phyloP scores from a whole-genome alignment of 306 rosid genomes.

The Inga leiocalycina region DNA sequence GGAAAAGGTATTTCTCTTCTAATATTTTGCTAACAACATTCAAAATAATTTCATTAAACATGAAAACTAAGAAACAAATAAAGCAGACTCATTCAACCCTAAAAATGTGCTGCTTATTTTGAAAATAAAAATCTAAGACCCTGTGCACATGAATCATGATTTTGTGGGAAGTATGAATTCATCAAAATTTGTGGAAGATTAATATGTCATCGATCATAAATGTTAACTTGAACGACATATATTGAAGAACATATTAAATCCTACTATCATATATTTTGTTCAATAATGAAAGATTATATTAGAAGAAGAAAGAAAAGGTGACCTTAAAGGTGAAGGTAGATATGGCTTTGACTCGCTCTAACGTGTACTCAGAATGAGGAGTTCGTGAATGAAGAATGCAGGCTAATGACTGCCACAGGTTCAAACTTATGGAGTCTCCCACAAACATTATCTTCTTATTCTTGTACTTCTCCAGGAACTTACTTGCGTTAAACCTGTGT shows the following conservation, averaged over 20 bases:
- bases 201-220: neutral
- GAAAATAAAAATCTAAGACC: neutral
- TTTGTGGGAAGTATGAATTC: neutral
- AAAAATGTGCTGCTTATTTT: neutral
- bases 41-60: too few species aligned
- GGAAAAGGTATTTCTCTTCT: too few species aligned
- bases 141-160: neutral
- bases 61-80: too few species aligned
- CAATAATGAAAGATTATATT: neutral
- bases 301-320: neutral
- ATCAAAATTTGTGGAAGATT: neutral
- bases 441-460: constrained; percentile 36
- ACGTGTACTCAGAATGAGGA: neutral
- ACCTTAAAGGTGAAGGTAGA: constrained; percentile 40
- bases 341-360: neutral
- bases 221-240: neutral
- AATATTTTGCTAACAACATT: too few species aligned
- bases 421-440: constrained; percentile 49
- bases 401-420: constrained; percentile 46
- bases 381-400: constrained; percentile 38
- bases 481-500: constrained; percentile 30
- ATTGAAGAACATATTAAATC: neutral
- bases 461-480: constrained; percentile 35
- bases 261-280: neutral
- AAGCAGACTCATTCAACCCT: too few species aligned